Evolutionary conservation across 768 basidiomycete genomes (phyloP).

Genomic region (Sarcodon aspratus): DNA sequence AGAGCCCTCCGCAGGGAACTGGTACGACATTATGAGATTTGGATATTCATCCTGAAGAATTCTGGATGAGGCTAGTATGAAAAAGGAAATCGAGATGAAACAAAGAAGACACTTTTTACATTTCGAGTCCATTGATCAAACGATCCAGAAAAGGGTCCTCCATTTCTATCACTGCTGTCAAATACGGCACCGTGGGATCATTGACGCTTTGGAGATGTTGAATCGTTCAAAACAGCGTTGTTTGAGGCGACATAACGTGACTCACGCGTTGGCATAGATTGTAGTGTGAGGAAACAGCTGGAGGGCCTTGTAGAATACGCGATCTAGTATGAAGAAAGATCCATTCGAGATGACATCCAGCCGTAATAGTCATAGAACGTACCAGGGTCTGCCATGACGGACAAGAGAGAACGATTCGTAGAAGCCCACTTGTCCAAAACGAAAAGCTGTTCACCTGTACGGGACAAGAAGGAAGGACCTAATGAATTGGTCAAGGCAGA

Average conservation of each 20-base stretch:
- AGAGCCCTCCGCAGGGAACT: conserved; percentile 20
- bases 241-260: conserved; percentile 5
- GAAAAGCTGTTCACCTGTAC: conserved; percentile 60
- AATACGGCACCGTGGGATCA: conserved; percentile 75
- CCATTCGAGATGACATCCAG: too few species aligned
- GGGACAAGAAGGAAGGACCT: conserved; percentile 59
- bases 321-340: conserved; percentile 32
- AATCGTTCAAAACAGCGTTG: neutral
- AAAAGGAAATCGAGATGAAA: neutral
- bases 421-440: conserved; percentile 55
- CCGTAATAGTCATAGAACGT: conserved; percentile 1
- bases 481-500: conserved; percentile 41
- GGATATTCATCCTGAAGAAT: conserved; percentile 44
- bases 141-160: conserved; percentile 55
- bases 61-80: conserved; percentile 20
- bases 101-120: conserved; percentile 27
- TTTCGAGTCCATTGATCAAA: conserved; percentile 42
- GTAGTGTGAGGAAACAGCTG: conserved; percentile 52
- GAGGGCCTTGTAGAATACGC: conserved; percentile 68
- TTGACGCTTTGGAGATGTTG: conserved; percentile 33
- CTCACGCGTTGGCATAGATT: conserved; percentile 76
- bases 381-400: conserved; percentile 77
- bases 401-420: conserved; percentile 53
- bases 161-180: conserved; percentile 63
- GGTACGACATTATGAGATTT: conserved; percentile 44